phyloP scores from a whole-genome alignment of 192 early-diverging fungal genomes.

The Globomyces pollinis-pini region DNA sequence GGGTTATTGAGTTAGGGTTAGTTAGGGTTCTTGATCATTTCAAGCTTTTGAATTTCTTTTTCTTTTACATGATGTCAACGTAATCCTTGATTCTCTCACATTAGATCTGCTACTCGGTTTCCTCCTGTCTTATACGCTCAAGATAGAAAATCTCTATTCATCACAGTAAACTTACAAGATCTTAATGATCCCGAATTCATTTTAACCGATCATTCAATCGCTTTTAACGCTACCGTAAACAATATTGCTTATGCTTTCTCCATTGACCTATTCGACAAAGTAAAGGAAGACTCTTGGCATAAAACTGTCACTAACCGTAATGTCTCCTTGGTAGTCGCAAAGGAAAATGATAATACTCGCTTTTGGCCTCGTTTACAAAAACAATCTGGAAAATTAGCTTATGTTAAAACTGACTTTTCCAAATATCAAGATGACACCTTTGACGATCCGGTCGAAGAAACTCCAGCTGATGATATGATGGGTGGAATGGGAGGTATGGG shows the following conservation, averaged over 20 bases:
- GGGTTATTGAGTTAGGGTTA: too few species aligned
- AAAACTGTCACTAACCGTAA: slow-evolving; percentile 1
- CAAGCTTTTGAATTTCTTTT: too few species aligned
- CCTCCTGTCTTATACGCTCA: slow-evolving; percentile 7
- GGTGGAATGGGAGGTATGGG: not conserved
- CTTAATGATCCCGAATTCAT: not conserved
- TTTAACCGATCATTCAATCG: not conserved
- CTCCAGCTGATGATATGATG: not conserved
- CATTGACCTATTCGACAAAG: slow-evolving; percentile 3
- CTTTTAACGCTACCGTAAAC: not conserved
- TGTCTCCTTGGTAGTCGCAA: slow-evolving; percentile 2
- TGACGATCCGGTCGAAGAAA: slow-evolving; percentile 3
- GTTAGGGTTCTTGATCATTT: too few species aligned
- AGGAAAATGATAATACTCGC: not conserved
- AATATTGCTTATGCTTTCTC: not conserved
- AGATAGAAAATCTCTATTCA: not conserved
- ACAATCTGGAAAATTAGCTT: slow-evolving; percentile 5
- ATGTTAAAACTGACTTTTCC: slow-evolving; percentile 12
- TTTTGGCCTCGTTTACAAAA: slow-evolving; percentile 12
- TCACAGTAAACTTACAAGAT: slow-evolving; percentile 7
- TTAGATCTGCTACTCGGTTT: too few species aligned
- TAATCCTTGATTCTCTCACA: too few species aligned
- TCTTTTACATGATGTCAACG: too few species aligned
- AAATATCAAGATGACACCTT: not conserved
- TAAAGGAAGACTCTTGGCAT: not conserved